Percentiles rank a stretch among this genome's conserved stretches.
Conservation (phyloP, 257 asterid genomes). For the Haberlea rhodopensis region DNA sequence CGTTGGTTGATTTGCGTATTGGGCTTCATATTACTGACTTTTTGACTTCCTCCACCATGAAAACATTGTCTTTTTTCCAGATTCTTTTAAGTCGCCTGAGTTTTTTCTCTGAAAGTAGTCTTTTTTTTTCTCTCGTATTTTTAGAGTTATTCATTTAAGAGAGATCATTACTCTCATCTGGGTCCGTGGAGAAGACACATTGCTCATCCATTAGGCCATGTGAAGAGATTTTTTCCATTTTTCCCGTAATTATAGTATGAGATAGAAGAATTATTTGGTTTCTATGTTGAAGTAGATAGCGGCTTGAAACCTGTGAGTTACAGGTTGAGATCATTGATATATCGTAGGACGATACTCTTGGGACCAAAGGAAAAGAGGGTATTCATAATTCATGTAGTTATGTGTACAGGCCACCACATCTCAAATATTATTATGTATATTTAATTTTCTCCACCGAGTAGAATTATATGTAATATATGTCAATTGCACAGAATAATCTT, state of each 20-base stretch:
- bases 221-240: background rate
- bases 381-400: no score
- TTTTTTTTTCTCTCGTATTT: background rate
- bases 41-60: background rate
- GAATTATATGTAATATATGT: no score
- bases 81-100: conserved; percentile 5
- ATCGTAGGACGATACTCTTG: no score
- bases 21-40: background rate
- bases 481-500: no score
- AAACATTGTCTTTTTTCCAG: background rate
- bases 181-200: background rate
- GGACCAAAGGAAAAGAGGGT: no score
- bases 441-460: no score
- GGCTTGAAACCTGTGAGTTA: no score
- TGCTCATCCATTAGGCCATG: conserved; percentile 3
- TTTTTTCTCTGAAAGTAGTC: conserved; percentile 3
- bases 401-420: no score
- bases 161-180: conserved; percentile 2
- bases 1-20: background rate
- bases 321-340: no score
- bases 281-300: no score
- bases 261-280: no score
- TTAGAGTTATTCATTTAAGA: background rate
- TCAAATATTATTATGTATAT: no score
- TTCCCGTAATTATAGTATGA: background rate